These are phyloP conservation scores for Colletotrichum sp. DNA, from an alignment of 2,329 filamentous ascomycete genomes.

Conservation along the genomic window DNA sequence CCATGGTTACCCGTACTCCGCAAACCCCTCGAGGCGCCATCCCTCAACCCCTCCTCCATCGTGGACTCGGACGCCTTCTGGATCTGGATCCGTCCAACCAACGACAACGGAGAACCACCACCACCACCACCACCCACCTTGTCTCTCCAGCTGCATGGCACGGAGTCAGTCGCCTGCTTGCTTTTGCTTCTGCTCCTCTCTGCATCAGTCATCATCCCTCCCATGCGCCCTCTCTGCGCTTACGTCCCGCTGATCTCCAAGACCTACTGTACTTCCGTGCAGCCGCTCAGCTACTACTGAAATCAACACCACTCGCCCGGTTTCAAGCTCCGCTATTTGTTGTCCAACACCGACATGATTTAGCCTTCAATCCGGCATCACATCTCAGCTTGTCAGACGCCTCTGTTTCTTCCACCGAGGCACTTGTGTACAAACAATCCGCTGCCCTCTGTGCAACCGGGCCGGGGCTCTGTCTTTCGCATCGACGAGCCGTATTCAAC, in stretches of 20 bases:
- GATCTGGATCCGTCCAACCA: background rate
- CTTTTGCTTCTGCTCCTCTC: background rate
- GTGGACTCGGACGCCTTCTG: background rate
- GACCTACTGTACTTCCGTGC: background rate
- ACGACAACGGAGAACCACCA: background rate
- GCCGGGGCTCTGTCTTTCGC: background rate
- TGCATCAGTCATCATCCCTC: background rate
- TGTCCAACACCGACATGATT: background rate
- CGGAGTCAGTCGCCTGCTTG: slow-evolving; percentile 11
- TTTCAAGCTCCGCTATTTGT: background rate
- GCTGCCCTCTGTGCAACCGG: background rate
- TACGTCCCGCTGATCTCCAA: background rate
- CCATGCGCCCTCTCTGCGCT: background rate
- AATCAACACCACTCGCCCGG: background rate
- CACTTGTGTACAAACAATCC: background rate
- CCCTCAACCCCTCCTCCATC: background rate
- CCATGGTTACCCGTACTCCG: background rate
- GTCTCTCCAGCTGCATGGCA: slow-evolving; percentile 4
- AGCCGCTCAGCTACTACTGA: background rate
- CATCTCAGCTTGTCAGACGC: background rate
- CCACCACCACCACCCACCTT: background rate
- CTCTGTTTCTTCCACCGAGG: background rate
- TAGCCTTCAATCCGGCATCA: background rate
- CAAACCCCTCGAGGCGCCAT: background rate
- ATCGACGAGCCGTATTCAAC: background rate